Base-by-base conservation (phyloP, 2,329 filamentous ascomycete species). In the Aaosphaeria pasadenensis region DNA sequence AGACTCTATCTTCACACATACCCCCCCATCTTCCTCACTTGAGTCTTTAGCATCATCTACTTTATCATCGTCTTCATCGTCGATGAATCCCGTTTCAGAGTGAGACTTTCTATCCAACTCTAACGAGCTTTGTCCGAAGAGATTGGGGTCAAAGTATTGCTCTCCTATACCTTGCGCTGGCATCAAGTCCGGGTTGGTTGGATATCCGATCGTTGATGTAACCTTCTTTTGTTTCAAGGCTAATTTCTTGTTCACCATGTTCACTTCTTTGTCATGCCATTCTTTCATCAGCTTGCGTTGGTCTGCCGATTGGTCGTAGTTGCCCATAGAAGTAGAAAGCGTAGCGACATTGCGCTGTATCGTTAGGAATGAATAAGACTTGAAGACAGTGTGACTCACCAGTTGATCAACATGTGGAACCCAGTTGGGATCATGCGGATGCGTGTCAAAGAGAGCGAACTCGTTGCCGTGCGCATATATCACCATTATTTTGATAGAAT, bases 401-500 rank as follows among this genome's bases (percentile, higher is more conserved):
- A 36, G n/a, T 7, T 36, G 7, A 7, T 36, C n/a, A 36, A 36
- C n/a, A 36, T 7, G n/a, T 7, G 33, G 33, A n/a, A n/a, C 33
- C 33, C n/a, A 36, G 33, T 36, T n/a, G 7, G n/a, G n/a, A n/a
- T 44, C 41, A 17, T 47, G 48, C 9, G 48, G 48, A 42, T 50
- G 48, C 4, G 44, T 44, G 2, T 39, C 41, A 39, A 50, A 50
- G 7, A 44, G n/a, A 6, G 41, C 44, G 7, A 47, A 1, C 30
- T 50, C 44, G 35, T 50, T 29, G 2, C 45, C 40, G 30, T 50
- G 42, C 24, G 3, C 7, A 38, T 47, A 50, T 38, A 47, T 44
- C 30, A 47, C 47, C 32, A 38, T 24, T 4, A 50, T 32, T 40
- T 45, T 47, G 13, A 50, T 45, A 17, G 44, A 24, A 11, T 50